These are phyloP conservation scores for Colletotrichum lentis DNA, from an alignment of 2,329 filamentous ascomycete genomes.

Conservation along the genomic window DNA sequence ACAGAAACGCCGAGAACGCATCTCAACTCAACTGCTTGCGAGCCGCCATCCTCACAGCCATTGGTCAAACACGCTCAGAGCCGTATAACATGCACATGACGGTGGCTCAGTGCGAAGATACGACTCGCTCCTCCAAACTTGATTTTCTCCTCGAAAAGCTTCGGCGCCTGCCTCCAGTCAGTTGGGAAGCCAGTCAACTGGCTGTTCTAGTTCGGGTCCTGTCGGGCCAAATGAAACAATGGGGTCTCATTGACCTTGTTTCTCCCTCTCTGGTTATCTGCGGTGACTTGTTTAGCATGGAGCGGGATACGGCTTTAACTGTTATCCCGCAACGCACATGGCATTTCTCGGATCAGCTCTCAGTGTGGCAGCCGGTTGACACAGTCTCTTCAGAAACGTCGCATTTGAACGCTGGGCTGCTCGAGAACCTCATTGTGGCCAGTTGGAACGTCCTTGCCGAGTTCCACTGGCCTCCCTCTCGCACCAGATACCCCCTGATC, in stretches of 20 bases:
- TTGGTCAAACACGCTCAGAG: constrained; percentile 45
- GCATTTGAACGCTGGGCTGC: not conserved
- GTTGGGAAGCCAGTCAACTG: constrained; percentile 59
- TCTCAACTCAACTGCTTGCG: constrained; percentile 48
- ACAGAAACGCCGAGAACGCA: constrained; percentile 40
- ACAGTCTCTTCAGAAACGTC: too few species aligned
- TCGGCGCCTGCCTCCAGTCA: constrained; percentile 54
- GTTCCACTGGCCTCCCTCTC: constrained; percentile 56
- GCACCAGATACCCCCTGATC: constrained; percentile 53
- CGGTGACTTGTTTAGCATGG: not conserved
- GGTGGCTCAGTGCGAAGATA: constrained; percentile 64
- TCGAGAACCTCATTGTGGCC: constrained; percentile 50
- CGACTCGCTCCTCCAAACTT: constrained; percentile 52
- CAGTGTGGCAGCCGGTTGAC: constrained; percentile 8
- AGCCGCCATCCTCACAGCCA: constrained; percentile 46
- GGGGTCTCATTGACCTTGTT: constrained; percentile 58
- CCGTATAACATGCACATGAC: constrained; percentile 64
- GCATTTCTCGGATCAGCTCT: constrained; percentile 17
- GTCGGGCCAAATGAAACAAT: constrained; percentile 63
- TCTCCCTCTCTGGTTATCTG: constrained; percentile 31
- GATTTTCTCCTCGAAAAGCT: constrained; percentile 63
- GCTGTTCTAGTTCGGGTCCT: constrained; percentile 62
- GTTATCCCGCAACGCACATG: constrained; percentile 14
- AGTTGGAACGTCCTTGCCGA: constrained; percentile 65
- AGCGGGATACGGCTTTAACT: not conserved